Percentiles rank a stretch among this genome's conserved stretches.
These are phyloP conservation scores for Candida awuae DNA, from an alignment of 805 yeast species.

Conservation along the genomic window DNA sequence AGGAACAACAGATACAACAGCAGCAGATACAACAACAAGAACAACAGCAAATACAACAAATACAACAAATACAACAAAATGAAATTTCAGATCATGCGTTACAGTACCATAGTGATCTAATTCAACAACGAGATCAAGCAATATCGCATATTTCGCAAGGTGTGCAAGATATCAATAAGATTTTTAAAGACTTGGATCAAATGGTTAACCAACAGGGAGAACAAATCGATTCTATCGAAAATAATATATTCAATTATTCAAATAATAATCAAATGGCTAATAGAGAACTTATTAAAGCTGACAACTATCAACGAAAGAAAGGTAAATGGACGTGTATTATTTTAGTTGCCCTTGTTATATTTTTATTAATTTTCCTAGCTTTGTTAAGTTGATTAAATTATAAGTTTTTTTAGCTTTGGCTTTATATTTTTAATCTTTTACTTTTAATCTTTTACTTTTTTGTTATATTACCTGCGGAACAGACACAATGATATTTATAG, in stretches of 20 bases:
- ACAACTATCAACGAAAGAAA: slow-evolving; percentile 60
- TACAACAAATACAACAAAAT: slow-evolving; percentile 28
- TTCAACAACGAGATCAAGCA: slow-evolving; percentile 68
- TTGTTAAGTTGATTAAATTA: slow-evolving; percentile 32
- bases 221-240: slow-evolving; percentile 77
- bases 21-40: slow-evolving; percentile 13
- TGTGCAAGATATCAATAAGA: slow-evolving; percentile 75
- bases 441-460: neutral
- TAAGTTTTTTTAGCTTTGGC: too few species aligned
- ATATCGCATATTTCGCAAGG: slow-evolving; percentile 68
- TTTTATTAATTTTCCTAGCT: slow-evolving; percentile 53
- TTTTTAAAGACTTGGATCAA: slow-evolving; percentile 71
- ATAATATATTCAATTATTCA: slow-evolving; percentile 57
- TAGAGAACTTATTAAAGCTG: slow-evolving; percentile 63
- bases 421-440: neutral
- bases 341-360: slow-evolving; percentile 47
- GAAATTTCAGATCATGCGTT: slow-evolving; percentile 38
- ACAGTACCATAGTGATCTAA: slow-evolving; percentile 54
- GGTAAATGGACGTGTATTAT: slow-evolving; percentile 70
- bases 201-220: slow-evolving; percentile 80
- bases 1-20: too few species aligned
- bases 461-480: too few species aligned
- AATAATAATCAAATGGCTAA: slow-evolving; percentile 63
- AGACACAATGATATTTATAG: neutral
- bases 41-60: slow-evolving; percentile 25